Evolutionary conservation across 2,329 filamentous ascomycete species (phyloP), one percentile per base, ranked within the genome.

Genomic region (Aureobasidium sp.): DNA sequence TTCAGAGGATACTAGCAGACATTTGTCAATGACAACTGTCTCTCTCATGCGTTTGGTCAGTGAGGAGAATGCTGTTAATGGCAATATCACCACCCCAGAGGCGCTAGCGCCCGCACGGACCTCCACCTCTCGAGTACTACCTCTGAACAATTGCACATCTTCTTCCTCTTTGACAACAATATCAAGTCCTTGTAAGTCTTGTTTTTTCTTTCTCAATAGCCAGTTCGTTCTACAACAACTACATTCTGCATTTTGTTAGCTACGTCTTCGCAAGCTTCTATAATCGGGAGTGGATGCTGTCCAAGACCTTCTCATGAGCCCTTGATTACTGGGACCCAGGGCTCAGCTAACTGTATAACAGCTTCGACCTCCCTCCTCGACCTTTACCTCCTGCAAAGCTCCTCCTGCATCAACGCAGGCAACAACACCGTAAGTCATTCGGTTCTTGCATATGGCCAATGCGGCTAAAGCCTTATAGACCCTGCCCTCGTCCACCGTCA

Each of bases 321-420:
- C 9, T 17, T 13, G 1, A 12, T 10, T 6, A 26, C 7, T 15
- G 15, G 7, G 5, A 27, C 5, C 34, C 15, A n/a, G 51, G 32
- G 51, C 20, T 37, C 20, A 15, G 29, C 36, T 37, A 17, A 53
- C 24, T 29, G 13, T 41, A 29, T n/a, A 1, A 20, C 13, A 53
- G 51, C 51, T 3, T 53, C 51, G 13, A 59, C 41, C 15, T 59
- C 55, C 8, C 41, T 59, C 41, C 41, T 59, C 41, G 55, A 46
- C 41, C 55, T 59, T 41, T 59, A 59, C 8, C 55, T 59, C 55
- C 41, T 59, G 0, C 10, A 47, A 46, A 26, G 37, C 44, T 59
- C 55, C 27, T 59, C 55, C 43, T 59, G 55, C 41, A 20, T 47
- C 55, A 36, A 59, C 55, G 55, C 41, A 59, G 43, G 55, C n/a